Percentiles rank a stretch among this genome's conserved stretches.
Evolutionary conservation across 2,329 filamentous ascomycete species (phyloP).

Genomic region (Helotiales sp.): DNA sequence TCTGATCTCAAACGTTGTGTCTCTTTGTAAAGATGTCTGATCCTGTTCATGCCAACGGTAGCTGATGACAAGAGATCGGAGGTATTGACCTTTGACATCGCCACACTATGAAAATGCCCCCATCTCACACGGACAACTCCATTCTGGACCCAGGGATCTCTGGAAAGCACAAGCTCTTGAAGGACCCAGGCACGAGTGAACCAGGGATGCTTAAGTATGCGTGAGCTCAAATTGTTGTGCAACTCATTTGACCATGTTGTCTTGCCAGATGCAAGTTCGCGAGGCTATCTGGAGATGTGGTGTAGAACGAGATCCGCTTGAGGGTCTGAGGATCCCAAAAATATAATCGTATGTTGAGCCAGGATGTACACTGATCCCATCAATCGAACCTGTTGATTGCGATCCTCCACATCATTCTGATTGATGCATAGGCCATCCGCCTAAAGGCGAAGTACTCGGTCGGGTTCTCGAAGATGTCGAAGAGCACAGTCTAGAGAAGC

Average conservation of each 20-base stretch:
- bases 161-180: conserved; percentile 32
- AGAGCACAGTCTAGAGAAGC: conserved; percentile 15
- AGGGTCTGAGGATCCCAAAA: conserved; percentile 5
- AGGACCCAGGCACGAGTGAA: conserved; percentile 41
- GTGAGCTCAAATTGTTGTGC: not conserved
- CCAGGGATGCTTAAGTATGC: conserved; percentile 36
- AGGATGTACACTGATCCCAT: conserved; percentile 13
- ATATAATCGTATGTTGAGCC: conserved; percentile 14
- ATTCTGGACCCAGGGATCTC: conserved; percentile 7
- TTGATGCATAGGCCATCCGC: conserved; percentile 21
- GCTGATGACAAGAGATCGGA: not conserved
- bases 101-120: not conserved
- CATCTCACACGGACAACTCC: not conserved
- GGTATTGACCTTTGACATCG: too few relatives aligned
- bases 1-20: too few relatives aligned
- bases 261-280: not conserved
- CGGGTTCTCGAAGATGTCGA: conserved; percentile 6
- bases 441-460: conserved; percentile 4
- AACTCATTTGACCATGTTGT: not conserved
- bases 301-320: not conserved
- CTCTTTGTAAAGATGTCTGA: not conserved
- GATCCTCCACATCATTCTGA: conserved; percentile 6
- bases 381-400: conserved; percentile 6
- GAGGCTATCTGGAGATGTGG: not conserved
- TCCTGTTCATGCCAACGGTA: not conserved